Conservation (phyloP, 306 rosid genomes). For the Rosa multiflora region DNA sequence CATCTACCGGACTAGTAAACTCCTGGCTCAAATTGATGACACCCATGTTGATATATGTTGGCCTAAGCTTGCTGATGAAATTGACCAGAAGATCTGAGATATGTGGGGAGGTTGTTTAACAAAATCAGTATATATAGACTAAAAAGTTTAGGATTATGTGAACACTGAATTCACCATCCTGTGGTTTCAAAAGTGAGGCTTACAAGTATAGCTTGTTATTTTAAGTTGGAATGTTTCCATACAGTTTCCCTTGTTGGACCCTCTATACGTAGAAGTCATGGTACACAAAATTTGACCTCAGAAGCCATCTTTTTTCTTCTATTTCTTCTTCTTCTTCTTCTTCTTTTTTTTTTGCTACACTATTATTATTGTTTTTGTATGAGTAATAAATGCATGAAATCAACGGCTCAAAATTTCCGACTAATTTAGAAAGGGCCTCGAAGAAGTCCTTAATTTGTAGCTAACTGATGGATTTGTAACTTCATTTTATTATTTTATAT, state of each 20-base stretch:
- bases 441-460: not conserved
- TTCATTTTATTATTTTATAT: not conserved
- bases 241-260: conserved; percentile 12
- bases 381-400: not conserved
- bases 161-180: conserved; percentile 1
- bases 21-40: conserved; percentile 22
- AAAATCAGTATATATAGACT: not conserved
- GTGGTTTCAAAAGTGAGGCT: not conserved
- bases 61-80: not conserved
- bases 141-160: not conserved
- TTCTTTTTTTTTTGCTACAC: not conserved
- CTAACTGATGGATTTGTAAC: not conserved
- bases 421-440: not conserved
- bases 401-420: not conserved
- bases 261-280: not conserved
- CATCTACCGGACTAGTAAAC: conserved; percentile 25
- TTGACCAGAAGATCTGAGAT: not conserved
- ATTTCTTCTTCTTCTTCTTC: not conserved
- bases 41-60: conserved; percentile 15
- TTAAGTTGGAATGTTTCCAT: not conserved
- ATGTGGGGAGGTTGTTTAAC: not conserved
- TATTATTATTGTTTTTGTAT: not conserved
- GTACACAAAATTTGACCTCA: conserved; percentile 13
- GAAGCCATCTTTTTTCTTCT: not conserved
- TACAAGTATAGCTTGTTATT: not conserved